Conservation (phyloP, 2,329 filamentous ascomycete species). For the Epichloe aotearoae region DNA sequence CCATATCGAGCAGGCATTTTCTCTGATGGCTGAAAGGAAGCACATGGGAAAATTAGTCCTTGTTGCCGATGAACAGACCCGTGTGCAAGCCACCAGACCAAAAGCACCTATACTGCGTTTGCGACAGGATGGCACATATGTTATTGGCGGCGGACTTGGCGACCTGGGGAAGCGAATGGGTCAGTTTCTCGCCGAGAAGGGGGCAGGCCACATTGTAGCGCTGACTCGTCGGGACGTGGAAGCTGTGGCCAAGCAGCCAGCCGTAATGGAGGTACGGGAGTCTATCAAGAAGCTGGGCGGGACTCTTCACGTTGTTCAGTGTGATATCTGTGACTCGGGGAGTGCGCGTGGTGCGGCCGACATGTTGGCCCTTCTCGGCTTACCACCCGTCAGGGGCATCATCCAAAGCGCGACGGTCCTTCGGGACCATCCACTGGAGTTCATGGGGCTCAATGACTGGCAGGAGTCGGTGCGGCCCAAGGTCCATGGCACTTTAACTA, state of each 20-base stretch:
- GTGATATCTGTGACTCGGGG: constrained; percentile 31
- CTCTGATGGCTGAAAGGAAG: neutral
- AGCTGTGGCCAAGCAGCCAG: constrained; percentile 21
- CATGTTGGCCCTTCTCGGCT: constrained; percentile 8
- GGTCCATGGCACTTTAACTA: constrained; percentile 38
- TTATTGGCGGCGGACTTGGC: constrained; percentile 20
- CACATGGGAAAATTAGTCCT: neutral
- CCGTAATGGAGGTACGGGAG: constrained; percentile 24
- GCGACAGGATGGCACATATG: constrained; percentile 28
- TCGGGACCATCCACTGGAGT: constrained; percentile 27
- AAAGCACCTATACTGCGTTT: constrained; percentile 32
- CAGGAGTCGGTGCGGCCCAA: constrained; percentile 35
- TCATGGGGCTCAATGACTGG: constrained; percentile 37
- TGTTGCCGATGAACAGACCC: neutral
- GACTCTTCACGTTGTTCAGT: constrained; percentile 11
- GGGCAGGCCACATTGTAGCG: constrained; percentile 31
- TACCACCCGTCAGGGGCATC: constrained; percentile 28
- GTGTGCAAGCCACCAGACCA: constrained; percentile 17
- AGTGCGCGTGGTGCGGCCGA: constrained; percentile 10
- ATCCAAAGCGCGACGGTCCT: constrained; percentile 33
- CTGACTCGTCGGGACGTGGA: constrained; percentile 29
- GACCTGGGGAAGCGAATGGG: constrained; percentile 29
- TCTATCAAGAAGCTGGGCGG: neutral
- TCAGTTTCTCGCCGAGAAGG: constrained; percentile 35
- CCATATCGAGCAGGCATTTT: constrained; percentile 10